Conservation (phyloP, 495 filamentous ascomycete species). For the Copromyces sp. region DNA sequence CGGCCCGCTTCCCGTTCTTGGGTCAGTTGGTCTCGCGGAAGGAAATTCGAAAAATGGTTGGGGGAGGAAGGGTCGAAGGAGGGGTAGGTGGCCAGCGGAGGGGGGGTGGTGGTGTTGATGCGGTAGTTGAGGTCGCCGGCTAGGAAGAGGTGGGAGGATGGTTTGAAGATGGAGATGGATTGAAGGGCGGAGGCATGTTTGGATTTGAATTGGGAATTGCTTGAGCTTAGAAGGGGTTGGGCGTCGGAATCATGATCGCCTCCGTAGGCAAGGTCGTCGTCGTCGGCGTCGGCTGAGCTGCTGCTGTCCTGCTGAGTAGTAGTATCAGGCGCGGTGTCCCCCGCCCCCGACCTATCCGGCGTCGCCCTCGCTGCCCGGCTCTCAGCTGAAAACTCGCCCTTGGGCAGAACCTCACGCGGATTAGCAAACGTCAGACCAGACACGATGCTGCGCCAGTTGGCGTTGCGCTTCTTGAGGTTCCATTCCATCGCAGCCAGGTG, state of each 20-base stretch:
- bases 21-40: conserved; percentile 66
- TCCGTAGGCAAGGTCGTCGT: conserved; percentile 5
- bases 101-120: conserved; percentile 52
- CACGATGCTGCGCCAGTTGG: conserved; percentile 76
- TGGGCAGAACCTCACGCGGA: conserved; percentile 20
- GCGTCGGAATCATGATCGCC: neutral
- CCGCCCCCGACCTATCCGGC: conserved; percentile 15
- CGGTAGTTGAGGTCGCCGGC: conserved; percentile 94
- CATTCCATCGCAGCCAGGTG: conserved; percentile 83
- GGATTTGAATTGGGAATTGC: neutral
- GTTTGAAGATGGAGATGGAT: conserved; percentile 52
- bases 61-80: conserved; percentile 46
- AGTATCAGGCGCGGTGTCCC: neutral
- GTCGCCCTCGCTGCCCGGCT: neutral
- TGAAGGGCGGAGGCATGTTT: conserved; percentile 19
- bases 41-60: conserved; percentile 40
- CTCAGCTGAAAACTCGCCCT: conserved; percentile 6
- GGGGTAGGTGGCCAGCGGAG: conserved; percentile 42
- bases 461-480: conserved; percentile 58
- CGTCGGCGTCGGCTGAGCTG: conserved; percentile 21
- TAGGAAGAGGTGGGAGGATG: conserved; percentile 69
- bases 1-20: conserved; percentile 53
- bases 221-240: neutral
- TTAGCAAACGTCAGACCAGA: conserved; percentile 64
- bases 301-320: neutral